Evolutionary conservation across 164 flowering plant species (phyloP).

Genomic region (Aristolochia fimbriata): DNA sequence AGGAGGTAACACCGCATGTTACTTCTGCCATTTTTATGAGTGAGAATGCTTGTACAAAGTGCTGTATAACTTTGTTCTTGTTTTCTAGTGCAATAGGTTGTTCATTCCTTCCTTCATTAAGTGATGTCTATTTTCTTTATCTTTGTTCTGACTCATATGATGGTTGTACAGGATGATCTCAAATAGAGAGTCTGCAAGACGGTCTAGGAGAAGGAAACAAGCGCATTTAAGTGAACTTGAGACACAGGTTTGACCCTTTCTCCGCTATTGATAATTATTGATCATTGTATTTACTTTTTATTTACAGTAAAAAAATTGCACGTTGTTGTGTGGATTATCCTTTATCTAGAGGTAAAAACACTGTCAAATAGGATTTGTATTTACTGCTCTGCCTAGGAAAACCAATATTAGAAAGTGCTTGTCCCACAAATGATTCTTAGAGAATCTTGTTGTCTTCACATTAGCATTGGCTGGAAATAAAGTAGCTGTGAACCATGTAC

Average conservation of each 20-base stretch:
- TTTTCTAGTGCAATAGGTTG: not conserved
- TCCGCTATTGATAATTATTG: not conserved
- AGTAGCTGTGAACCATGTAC: too few species aligned
- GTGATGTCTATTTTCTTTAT: not conserved
- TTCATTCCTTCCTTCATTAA: not conserved
- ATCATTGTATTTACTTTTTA: too few species aligned
- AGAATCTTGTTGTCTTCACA: too few species aligned
- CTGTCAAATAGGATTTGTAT: too few species aligned
- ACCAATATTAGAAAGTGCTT: too few species aligned
- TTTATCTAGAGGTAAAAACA: not conserved
- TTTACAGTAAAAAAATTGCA: too few species aligned
- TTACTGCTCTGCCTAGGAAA: too few species aligned
- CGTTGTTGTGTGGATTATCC: not conserved
- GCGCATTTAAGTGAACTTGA: slow-evolving; percentile 91
- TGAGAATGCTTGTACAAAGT: too few species aligned
- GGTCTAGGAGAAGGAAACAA: slow-evolving; percentile 94
- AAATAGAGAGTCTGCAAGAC: slow-evolving; percentile 92
- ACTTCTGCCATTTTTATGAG: not conserved
- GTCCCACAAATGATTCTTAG: too few species aligned
- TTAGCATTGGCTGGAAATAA: too few species aligned
- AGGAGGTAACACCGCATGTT: slow-evolving; percentile 49
- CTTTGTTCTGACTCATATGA: slow-evolving; percentile 1
- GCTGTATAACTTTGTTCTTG: too few species aligned
- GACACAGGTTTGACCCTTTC: slow-evolving; percentile 45
- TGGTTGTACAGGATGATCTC: slow-evolving; percentile 73